A percentile compares a stretch with the other conserved stretches of the same genome.
phyloP scores from a whole-genome alignment of 352 stramenopile species.

The Globisporangium barbulae region DNA sequence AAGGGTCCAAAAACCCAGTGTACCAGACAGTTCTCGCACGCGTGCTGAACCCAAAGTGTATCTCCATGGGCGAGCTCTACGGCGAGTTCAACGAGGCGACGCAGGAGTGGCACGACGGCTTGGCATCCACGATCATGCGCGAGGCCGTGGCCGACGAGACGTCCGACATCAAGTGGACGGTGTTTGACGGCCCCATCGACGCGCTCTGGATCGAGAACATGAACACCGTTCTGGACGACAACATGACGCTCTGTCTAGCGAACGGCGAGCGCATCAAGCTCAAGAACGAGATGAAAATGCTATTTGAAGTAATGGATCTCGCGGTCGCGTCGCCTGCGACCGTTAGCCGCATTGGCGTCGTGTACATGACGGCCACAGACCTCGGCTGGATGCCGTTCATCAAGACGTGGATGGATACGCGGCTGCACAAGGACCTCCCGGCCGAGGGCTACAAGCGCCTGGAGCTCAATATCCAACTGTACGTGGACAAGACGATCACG shows the following conservation, averaged over 20 bases:
- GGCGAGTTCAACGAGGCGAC: constrained; percentile 89
- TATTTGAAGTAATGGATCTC: constrained; percentile 94
- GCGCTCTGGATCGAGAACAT: constrained; percentile 96
- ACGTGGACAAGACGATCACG: constrained; percentile 69
- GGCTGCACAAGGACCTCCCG: constrained; percentile 43
- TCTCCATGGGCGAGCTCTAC: constrained; percentile 82
- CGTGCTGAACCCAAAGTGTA: constrained; percentile 87
- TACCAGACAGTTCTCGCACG: constrained; percentile 72
- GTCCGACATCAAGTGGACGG: constrained; percentile 81
- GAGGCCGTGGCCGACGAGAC: constrained; percentile 68
- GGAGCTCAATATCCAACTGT: constrained; percentile 43
- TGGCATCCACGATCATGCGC: constrained; percentile 79
- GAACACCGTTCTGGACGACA: constrained; percentile 95
- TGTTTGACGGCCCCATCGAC: constrained; percentile 94
- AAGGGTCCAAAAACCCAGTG: constrained; percentile 64
- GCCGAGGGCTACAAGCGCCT: constrained; percentile 35
- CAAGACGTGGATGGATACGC: constrained; percentile 83
- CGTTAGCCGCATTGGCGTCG: constrained; percentile 73
- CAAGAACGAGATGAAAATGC: constrained; percentile 90
- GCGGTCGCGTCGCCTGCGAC: constrained; percentile 90
- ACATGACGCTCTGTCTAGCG: constrained; percentile 93
- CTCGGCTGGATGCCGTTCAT: constrained; percentile 90
- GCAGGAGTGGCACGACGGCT: constrained; percentile 85
- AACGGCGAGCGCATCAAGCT: constrained; percentile 93
- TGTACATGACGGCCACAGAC: constrained; percentile 82